Conservation (phyloP, 371 early-diverging fungal genomes). For the Lichtheimia hyalospora region DNA sequence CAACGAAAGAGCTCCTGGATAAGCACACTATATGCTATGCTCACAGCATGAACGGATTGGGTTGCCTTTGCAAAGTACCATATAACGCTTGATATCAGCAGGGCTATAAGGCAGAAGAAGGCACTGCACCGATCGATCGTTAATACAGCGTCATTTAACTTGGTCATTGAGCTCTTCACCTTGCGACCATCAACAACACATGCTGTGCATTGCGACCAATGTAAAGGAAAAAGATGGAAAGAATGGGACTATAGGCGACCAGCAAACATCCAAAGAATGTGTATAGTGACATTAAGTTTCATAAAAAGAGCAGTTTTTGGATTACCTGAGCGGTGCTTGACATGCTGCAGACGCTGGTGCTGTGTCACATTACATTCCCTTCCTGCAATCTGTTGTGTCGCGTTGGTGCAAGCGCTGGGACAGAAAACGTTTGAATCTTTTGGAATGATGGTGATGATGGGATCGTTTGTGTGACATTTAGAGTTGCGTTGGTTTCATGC, state of each 20-base stretch:
- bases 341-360: no score
- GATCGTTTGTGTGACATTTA: no score
- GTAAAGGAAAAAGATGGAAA: slow-evolving; percentile 68
- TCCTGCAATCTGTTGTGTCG: no score
- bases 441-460: no score
- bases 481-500: no score
- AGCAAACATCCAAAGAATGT: slow-evolving; percentile 75
- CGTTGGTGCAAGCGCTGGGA: no score
- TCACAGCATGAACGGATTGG: slow-evolving; percentile 31
- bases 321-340: no score
- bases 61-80: slow-evolving; percentile 59
- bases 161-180: no score
- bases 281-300: slow-evolving; percentile 49
- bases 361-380: no score
- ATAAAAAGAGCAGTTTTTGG: not conserved
- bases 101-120: slow-evolving; percentile 75
- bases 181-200: slow-evolving; percentile 69
- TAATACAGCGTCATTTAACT: no score
- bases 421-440: no score
- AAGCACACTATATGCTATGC: slow-evolving; percentile 59
- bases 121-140: slow-evolving; percentile 40
- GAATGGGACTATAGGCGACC: slow-evolving; percentile 74
- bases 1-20: slow-evolving; percentile 72
- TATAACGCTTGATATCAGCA: slow-evolving; percentile 66
- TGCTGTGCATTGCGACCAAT: slow-evolving; percentile 69